These are phyloP conservation scores for Penicillium verhagenii DNA, from an alignment of 495 filamentous ascomycete genomes.

Conservation along the genomic window DNA sequence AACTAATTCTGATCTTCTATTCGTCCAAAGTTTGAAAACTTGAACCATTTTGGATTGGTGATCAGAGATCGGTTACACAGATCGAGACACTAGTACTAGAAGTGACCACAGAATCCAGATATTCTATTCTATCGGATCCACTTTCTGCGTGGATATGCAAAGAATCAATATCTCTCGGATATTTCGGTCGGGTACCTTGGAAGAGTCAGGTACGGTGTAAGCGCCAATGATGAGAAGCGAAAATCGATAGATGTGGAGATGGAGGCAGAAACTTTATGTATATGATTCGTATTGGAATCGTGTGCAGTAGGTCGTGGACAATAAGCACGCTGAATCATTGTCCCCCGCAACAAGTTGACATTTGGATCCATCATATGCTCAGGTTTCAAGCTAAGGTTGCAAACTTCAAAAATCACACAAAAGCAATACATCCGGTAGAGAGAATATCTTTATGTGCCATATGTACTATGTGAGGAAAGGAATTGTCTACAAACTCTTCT, in stretches of 20 bases:
- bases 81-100: background rate
- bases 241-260: background rate
- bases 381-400: too few species aligned
- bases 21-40: background rate
- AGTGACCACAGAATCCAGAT: background rate
- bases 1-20: background rate
- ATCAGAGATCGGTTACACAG: background rate
- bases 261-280: background rate
- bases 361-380: background rate
- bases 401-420: too few species aligned
- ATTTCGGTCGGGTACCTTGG: background rate
- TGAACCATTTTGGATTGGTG: background rate
- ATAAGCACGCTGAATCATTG: background rate
- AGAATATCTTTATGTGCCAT: background rate
- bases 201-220: background rate
- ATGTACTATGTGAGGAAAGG: background rate
- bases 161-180: background rate
- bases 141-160: background rate
- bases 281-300: background rate
- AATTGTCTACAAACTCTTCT: conserved; percentile 2
- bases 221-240: background rate
- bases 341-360: background rate
- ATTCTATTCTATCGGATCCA: background rate
- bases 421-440: background rate
- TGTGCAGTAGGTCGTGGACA: conserved; percentile 1